Conservation (phyloP, 192 early-diverging fungal species). For the Gigaspora rosea region DNA sequence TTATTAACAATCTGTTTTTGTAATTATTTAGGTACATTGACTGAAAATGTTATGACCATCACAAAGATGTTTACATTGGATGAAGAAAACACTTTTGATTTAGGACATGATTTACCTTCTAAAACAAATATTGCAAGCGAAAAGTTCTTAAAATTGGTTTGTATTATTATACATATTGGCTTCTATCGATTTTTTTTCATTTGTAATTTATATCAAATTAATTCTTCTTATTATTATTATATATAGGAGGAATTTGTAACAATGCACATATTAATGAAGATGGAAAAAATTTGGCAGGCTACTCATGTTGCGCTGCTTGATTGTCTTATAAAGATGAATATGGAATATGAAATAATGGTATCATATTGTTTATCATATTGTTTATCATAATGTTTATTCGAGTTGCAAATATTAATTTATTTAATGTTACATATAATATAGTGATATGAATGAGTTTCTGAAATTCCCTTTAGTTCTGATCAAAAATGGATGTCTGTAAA, state of each 20-base stretch:
- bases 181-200: too few relatives aligned
- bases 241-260: slow-evolving; percentile 86
- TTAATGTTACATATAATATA: slow-evolving; percentile 20
- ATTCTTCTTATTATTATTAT: slow-evolving; percentile 44
- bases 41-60: slow-evolving; percentile 94
- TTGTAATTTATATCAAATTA: not conserved
- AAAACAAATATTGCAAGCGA: slow-evolving; percentile 37
- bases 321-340: slow-evolving; percentile 52
- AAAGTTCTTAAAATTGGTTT: slow-evolving; percentile 57
- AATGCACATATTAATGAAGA: slow-evolving; percentile 77
- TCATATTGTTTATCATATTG: slow-evolving; percentile 9
- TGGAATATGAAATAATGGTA: slow-evolving; percentile 77
- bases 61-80: slow-evolving; percentile 74
- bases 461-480: slow-evolving; percentile 92
- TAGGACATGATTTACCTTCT: slow-evolving; percentile 46
- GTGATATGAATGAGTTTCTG: slow-evolving; percentile 62
- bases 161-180: not conserved
- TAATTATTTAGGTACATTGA: slow-evolving; percentile 70
- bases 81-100: slow-evolving; percentile 51
- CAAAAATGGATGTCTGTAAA: slow-evolving; percentile 90
- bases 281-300: slow-evolving; percentile 83
- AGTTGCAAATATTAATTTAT: too few relatives aligned
- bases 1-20: too few relatives aligned
- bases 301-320: slow-evolving; percentile 94
- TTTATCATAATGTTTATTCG: not conserved